Evolutionary conservation across 192 early-diverging fungal species (phyloP), one percentile per base, ranked within the genome.

Genomic region (Rhizophagus clarus): DNA sequence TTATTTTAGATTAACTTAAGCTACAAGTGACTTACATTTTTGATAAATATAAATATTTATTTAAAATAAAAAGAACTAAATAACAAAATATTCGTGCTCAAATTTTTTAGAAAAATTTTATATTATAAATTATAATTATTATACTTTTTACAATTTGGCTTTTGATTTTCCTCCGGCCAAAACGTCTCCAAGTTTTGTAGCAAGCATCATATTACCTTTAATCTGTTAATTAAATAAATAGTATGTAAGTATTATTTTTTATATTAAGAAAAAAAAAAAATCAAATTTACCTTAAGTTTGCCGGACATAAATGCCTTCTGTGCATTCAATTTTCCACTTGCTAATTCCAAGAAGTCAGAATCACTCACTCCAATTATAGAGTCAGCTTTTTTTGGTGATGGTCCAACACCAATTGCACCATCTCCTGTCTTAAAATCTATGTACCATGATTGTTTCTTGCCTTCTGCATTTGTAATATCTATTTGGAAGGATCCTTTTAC

Each of bases 291-390:
- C 88, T 97, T 96, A 84, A 93, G 88, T 81, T 95, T 94, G 72
- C 96, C 95, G 71, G 88, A 82, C 94, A 95, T 95, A 84, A 96
- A 97, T 31, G 91, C 86, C 82, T 94, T 92, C 89, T 97, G 95
- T n/a, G 91, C 90, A 49, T 91, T 94, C 76, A 93, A 81, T 83
- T 92, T 94, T 49, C 95, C 95, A 22, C 87, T 83, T n/a, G 94
- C 93, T 66, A 97, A 78, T 34, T 93, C 92, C 29, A 94, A 90
- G 91, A 97, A 95, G 83, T 93, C 92, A 22, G 83, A 82, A 84
- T 97, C 96, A 76, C 85, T 89, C 82, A 95, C 85, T 26, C 84
- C 78, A 37, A 96, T 87, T 24, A 87, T 90, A 31, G 93, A 86
- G 82, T 95, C 94, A 20, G 95, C 84, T 76, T 92, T 85, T 80